phyloP scores from a whole-genome alignment of 345 rosid genomes.

The Salix dunnii region DNA sequence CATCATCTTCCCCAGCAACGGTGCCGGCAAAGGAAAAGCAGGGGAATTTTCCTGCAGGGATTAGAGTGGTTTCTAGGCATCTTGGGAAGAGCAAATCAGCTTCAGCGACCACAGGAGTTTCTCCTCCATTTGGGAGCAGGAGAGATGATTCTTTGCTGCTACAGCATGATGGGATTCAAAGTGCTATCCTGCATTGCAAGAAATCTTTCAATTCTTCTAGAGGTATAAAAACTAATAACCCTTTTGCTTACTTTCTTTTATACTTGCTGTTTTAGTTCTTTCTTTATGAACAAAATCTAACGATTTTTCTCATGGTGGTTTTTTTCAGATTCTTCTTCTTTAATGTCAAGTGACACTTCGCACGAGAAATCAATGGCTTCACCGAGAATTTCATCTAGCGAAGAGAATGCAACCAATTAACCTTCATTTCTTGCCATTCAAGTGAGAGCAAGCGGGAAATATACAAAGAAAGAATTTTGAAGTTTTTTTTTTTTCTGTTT shows the following conservation, averaged over 20 bases:
- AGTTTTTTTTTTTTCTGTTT: not conserved
- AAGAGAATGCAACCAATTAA: not conserved
- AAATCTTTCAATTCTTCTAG: slow-evolving; percentile 26
- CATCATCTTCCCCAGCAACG: slow-evolving; percentile 44
- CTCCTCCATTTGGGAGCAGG: not conserved
- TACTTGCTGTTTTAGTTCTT: not conserved
- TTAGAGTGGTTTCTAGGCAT: slow-evolving; percentile 25
- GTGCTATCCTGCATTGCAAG: slow-evolving; percentile 37
- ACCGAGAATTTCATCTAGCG: slow-evolving; percentile 11
- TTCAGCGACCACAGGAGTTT: not conserved
- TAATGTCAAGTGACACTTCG: slow-evolving; percentile 7
- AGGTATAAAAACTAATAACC: not conserved
- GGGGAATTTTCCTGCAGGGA: slow-evolving; percentile 22
- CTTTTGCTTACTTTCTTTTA: not conserved
- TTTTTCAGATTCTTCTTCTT: slow-evolving; percentile 21
- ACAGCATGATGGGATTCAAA: slow-evolving; percentile 29
- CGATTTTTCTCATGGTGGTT: not conserved
- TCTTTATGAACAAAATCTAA: not conserved
- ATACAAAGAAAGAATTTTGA: not conserved
- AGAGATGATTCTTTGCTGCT: slow-evolving; percentile 25
- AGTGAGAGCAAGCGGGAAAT: slow-evolving; percentile 7
- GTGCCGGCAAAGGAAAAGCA: slow-evolving; percentile 12
- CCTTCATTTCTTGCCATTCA: not conserved
- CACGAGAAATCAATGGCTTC: slow-evolving; percentile 5
- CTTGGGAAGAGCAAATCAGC: slow-evolving; percentile 36